These are phyloP conservation scores for Mycena maculata DNA, from an alignment of 768 basidiomycete genomes.

Conservation along the genomic window DNA sequence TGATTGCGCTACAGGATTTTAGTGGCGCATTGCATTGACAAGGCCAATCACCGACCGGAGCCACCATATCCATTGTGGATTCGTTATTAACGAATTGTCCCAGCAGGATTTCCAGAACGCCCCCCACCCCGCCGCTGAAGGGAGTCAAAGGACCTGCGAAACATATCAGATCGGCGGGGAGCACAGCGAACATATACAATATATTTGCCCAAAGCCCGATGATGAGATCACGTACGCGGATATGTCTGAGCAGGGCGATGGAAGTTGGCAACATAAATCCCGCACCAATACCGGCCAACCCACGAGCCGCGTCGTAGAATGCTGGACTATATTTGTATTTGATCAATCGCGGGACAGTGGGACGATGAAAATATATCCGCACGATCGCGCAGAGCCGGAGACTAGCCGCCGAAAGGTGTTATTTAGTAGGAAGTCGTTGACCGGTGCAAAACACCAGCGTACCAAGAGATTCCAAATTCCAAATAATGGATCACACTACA, in stretches of 20 bases:
- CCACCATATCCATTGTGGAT: slow-evolving; percentile 23
- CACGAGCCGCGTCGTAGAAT: slow-evolving; percentile 18
- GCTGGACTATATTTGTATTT: background rate
- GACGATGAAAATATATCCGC: background rate
- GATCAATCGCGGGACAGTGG: background rate
- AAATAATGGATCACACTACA: slow-evolving; percentile 5
- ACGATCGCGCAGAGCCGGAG: slow-evolving; percentile 19
- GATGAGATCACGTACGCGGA: slow-evolving; percentile 9
- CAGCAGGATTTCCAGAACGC: slow-evolving; percentile 8
- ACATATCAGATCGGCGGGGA: background rate
- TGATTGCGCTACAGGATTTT: slow-evolving; percentile 1
- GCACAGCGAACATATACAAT: background rate
- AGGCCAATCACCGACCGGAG: background rate
- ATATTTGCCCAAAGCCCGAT: slow-evolving; percentile 11
- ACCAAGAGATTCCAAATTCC: slow-evolving; percentile 21
- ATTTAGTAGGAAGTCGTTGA: background rate
- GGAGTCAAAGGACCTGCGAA: slow-evolving; percentile 12
- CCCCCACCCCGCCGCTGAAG: slow-evolving; percentile 13
- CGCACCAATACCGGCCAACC: slow-evolving; percentile 12
- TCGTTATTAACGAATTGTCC: slow-evolving; percentile 4
- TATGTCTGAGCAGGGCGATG: slow-evolving; percentile 16
- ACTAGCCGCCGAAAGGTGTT: background rate
- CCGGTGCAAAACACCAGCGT: too few species aligned
- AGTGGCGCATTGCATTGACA: background rate
- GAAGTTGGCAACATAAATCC: slow-evolving; percentile 14